A percentile compares a stretch with the other conserved stretches of the same genome.
phyloP scores from a whole-genome alignment of 2,329 filamentous ascomycete genomes.

The Fusarium circinatum region DNA sequence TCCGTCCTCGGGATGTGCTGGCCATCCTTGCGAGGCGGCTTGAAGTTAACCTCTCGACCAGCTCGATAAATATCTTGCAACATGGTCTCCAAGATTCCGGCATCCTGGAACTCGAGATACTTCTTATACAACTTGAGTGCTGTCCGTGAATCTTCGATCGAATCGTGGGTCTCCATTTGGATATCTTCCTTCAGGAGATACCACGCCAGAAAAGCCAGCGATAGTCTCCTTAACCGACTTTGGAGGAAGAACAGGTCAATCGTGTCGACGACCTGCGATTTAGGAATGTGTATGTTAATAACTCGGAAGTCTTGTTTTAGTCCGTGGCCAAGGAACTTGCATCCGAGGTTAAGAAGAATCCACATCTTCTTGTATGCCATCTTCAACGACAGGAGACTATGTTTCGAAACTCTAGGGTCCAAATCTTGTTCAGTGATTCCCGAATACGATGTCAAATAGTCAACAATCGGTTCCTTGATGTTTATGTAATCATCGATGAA shows the following conservation, averaged over 20 bases:
- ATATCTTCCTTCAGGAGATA: slow-evolving; percentile 92
- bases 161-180: slow-evolving; percentile 91
- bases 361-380: slow-evolving; percentile 97
- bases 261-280: slow-evolving; percentile 91
- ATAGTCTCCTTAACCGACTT: slow-evolving; percentile 84
- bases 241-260: slow-evolving; percentile 90
- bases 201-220: slow-evolving; percentile 91
- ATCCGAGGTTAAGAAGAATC: slow-evolving; percentile 94
- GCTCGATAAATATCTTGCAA: slow-evolving; percentile 83
- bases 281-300: slow-evolving; percentile 96
- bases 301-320: slow-evolving; percentile 96
- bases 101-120: slow-evolving; percentile 88
- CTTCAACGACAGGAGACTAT: slow-evolving; percentile 88
- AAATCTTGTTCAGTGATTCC: slow-evolving; percentile 89
- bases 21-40: slow-evolving; percentile 61
- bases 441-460: slow-evolving; percentile 94
- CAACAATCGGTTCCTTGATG: slow-evolving; percentile 89
- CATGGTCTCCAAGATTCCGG: slow-evolving; percentile 83
- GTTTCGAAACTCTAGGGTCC: slow-evolving; percentile 78
- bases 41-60: slow-evolving; percentile 61
- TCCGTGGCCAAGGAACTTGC: slow-evolving; percentile 92
- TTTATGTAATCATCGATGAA: slow-evolving; percentile 99
- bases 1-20: slow-evolving; percentile 59
- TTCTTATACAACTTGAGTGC: slow-evolving; percentile 90
- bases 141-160: slow-evolving; percentile 92